phyloP scores from a whole-genome alignment of 208 protist genomes.

The Crithidia sp. region DNA sequence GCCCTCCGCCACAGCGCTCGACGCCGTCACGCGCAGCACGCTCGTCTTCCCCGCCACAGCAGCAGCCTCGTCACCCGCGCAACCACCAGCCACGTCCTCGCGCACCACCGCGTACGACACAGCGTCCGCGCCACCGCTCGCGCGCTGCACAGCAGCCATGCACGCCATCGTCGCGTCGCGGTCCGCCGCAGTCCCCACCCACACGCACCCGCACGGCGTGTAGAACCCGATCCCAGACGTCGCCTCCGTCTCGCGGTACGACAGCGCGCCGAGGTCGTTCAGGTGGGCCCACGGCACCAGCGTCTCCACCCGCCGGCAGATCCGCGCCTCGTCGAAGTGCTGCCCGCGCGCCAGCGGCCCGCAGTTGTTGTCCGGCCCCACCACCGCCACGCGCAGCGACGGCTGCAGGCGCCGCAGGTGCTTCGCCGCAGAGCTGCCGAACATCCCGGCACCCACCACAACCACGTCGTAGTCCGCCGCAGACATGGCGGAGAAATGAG shows the following conservation, averaged over 20 bases:
- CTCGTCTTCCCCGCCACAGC: conserved; percentile 20
- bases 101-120: conserved; percentile 11
- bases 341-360: conserved; percentile 26
- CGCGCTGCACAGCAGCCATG: conserved; percentile 16
- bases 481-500: background rate
- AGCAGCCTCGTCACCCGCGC: conserved; percentile 5
- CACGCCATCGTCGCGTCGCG: conserved; percentile 4
- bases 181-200: conserved; percentile 14
- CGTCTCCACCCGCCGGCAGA: conserved; percentile 32
- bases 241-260: conserved; percentile 27
- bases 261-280: conserved; percentile 23
- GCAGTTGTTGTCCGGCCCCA: conserved; percentile 27
- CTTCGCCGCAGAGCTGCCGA: conserved; percentile 30
- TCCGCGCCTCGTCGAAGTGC: conserved; percentile 39
- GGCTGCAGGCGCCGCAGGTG: conserved; percentile 24
- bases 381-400: conserved; percentile 16
- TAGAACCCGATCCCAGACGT: conserved; percentile 28
- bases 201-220: conserved; percentile 25
- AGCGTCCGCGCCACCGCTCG: conserved; percentile 2
- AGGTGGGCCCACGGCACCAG: conserved; percentile 14
- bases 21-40: conserved; percentile 14
- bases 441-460: conserved; percentile 34
- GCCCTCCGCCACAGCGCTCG: conserved; percentile 14
- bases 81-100: background rate
- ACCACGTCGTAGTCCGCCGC: conserved; percentile 28